Percentiles rank a stretch among this genome's conserved stretches.
These are phyloP conservation scores for Pythium insidiosum DNA, from an alignment of 352 stramenopile genomes.

Conservation along the genomic window DNA sequence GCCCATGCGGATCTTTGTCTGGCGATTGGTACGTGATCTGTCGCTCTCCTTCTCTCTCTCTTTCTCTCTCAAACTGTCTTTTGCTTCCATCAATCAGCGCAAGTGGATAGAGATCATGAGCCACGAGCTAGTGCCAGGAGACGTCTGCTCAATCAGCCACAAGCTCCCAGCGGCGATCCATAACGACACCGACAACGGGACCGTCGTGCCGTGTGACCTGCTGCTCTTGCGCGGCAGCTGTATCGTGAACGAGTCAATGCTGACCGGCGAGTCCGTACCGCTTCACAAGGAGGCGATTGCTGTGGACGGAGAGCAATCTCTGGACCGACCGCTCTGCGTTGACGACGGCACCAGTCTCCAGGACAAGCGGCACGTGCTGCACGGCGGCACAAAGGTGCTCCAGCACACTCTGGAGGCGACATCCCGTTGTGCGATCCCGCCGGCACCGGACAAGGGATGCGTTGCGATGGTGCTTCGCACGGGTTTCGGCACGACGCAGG, in stretches of 20 bases:
- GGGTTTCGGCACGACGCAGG: constrained; percentile 91
- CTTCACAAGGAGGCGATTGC: constrained; percentile 88
- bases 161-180: constrained; percentile 13
- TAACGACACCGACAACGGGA: constrained; percentile 6
- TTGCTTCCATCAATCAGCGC: too few relatives aligned
- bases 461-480: constrained; percentile 88
- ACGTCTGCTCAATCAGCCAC: constrained; percentile 77
- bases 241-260: constrained; percentile 95
- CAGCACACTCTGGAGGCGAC: constrained; percentile 18
- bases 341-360: constrained; percentile 22
- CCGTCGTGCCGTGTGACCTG: constrained; percentile 83
- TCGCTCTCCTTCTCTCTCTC: background rate
- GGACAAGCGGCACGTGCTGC: constrained; percentile 68
- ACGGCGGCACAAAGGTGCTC: constrained; percentile 58
- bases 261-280: constrained; percentile 93
- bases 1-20: constrained; percentile 72
- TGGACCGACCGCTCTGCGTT: constrained; percentile 7
- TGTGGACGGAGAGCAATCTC: background rate
- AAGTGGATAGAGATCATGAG: constrained; percentile 59
- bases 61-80: too few relatives aligned
- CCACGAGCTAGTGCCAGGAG: constrained; percentile 70
- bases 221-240: constrained; percentile 86
- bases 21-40: constrained; percentile 24
- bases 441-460: constrained; percentile 76
- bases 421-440: constrained; percentile 10